Evolutionary conservation across 257 asterid species (phyloP).

Genomic region (Coffea canephora): DNA sequence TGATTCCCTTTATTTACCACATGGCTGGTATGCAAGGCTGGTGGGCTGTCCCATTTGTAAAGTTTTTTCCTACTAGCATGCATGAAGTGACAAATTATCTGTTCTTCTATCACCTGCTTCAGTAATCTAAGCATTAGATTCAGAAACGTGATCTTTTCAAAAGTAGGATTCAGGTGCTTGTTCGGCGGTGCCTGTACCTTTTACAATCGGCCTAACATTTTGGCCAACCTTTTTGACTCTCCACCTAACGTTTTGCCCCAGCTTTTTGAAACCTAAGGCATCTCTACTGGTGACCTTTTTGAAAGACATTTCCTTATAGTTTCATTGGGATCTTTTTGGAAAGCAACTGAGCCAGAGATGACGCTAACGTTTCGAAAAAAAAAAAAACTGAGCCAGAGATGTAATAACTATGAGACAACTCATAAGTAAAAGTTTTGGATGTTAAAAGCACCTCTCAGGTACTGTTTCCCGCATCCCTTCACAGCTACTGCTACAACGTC

Average conservation of each 20-base stretch:
- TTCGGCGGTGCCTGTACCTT: neutral
- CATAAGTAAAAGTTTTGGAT: neutral
- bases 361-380: too few relatives aligned
- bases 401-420: neutral
- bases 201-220: neutral
- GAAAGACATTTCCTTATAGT: neutral
- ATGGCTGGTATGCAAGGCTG: neutral
- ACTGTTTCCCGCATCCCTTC: neutral
- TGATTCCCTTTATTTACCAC: too few relatives aligned
- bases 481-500: neutral
- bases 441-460: neutral
- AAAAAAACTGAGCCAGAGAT: neutral
- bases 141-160: neutral
- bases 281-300: neutral
- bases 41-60: neutral
- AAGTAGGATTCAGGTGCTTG: too few relatives aligned
- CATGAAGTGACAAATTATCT: neutral
- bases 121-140: neutral
- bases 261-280: neutral
- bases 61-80: neutral
- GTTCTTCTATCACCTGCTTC: neutral
- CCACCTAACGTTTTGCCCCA: constrained; percentile 8
- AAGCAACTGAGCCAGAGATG: neutral
- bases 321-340: neutral
- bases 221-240: constrained; percentile 1